phyloP scores from a whole-genome alignment of 176 grass and related monocot species.

The Carex scoparia region DNA sequence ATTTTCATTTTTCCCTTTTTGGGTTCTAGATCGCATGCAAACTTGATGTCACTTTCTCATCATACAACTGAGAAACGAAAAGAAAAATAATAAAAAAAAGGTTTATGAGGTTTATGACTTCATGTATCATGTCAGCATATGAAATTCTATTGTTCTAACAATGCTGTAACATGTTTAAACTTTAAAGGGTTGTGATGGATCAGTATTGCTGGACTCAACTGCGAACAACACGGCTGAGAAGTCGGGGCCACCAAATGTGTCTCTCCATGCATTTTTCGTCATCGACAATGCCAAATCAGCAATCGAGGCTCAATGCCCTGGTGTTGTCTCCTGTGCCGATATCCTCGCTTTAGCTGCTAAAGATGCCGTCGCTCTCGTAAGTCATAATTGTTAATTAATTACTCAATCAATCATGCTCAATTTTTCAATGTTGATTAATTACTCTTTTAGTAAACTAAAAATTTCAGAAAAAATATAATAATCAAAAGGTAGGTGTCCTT shows the following conservation, averaged over 20 bases:
- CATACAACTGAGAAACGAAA: not conserved
- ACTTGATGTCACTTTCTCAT: not conserved
- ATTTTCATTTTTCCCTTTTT: not conserved
- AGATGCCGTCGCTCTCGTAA: slow-evolving; percentile 53
- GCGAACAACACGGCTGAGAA: slow-evolving; percentile 59
- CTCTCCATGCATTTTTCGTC: slow-evolving; percentile 78
- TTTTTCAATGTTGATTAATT: not conserved
- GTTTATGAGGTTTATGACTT: not conserved
- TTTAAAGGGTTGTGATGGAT: slow-evolving; percentile 61
- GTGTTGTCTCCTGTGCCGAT: slow-evolving; percentile 70
- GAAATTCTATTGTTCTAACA: not conserved
- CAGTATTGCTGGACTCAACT: slow-evolving; percentile 60
- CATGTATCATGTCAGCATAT: not conserved
- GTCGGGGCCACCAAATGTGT: slow-evolving; percentile 64
- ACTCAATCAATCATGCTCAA: not conserved
- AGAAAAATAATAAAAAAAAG: not conserved
- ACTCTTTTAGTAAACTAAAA: not conserved
- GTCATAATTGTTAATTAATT: not conserved
- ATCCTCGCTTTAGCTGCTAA: slow-evolving; percentile 63
- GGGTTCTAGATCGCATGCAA: not conserved
- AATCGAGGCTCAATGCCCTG: slow-evolving; percentile 57
- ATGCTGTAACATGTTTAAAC: slow-evolving; percentile 20
- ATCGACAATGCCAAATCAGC: slow-evolving; percentile 94
- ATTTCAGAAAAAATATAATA: not conserved
- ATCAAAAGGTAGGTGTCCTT: not conserved